Evolutionary conservation across 2,329 filamentous ascomycete species (phyloP), one percentile per base, ranked within the genome.

Genomic region (Colletotrichum simmondsii): DNA sequence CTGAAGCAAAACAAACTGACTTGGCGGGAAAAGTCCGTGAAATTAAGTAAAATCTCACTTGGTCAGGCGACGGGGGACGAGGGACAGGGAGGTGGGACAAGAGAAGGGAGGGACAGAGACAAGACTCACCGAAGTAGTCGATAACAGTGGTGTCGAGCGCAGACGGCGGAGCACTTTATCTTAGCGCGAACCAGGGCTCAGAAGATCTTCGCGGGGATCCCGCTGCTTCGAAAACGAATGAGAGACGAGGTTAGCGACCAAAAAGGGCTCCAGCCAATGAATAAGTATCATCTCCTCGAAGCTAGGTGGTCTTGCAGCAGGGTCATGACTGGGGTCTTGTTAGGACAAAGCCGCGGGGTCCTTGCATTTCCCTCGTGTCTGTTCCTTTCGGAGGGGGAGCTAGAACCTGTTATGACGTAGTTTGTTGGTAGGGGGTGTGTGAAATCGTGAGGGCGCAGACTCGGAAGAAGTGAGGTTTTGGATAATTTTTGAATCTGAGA

Each of bases 191-290:
- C 73, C 61, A 57, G 73, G 73, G 65, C 56, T 60, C 53, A 28
- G 58, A 24, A 59, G 73, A 74, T 74, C 70, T 62, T 59, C 73
- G 53, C 73, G 65, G 69, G 73, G 73, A 74, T 74, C 28, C 63
- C 61, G 70, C 52, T 65, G 65, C 49, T 59, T 11, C 22, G 42
- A 61, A 68, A 53, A 65, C 73, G 73, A 74, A 74, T 74, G 63
- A 66, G 62, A 70, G 57, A 37, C 71, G 61, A 22, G 30, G n/a
- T 54, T 49, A 22, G 30, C 53, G 65, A 61, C 72, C 54, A 58
- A 67, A 72, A 60, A 58, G 70, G 65, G 56, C 24, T 58, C 10
- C 32, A 24, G 24, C 66, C 73, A 75, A 74, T 74, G 49, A 71
- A 73, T 73, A 71, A 61, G 65, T 19, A 16, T 30, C 68, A 24